Percentiles rank a stretch among this genome's conserved stretches.
Evolutionary conservation across 495 filamentous ascomycete species (phyloP).

Genomic region (Clavariopsis aquatica): DNA sequence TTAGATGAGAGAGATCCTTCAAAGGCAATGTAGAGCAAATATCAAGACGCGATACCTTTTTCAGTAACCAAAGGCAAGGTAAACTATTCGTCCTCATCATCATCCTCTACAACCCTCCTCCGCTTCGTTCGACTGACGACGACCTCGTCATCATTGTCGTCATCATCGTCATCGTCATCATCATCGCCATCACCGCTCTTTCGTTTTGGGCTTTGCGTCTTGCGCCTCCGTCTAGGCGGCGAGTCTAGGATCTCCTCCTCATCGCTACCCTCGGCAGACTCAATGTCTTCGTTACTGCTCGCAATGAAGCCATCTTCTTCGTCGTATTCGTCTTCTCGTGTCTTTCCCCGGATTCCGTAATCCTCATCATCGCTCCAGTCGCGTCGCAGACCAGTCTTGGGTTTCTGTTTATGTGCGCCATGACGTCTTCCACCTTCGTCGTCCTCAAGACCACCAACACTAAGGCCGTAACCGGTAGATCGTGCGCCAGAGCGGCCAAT

Average conservation of each 20-base stretch:
- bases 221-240: constrained; percentile 32
- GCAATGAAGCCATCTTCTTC: constrained; percentile 59
- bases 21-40: not conserved
- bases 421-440: constrained; percentile 62
- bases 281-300: constrained; percentile 53
- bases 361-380: constrained; percentile 53
- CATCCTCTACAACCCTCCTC: constrained; percentile 44
- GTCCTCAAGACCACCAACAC: constrained; percentile 73
- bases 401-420: constrained; percentile 33
- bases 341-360: constrained; percentile 60
- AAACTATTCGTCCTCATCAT: constrained; percentile 45
- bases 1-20: not conserved
- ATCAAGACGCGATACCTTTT: not conserved
- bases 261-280: constrained; percentile 59
- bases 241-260: constrained; percentile 46
- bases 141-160: constrained; percentile 32
- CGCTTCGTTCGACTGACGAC: constrained; percentile 35
- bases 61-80: not conserved
- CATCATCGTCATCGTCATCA: constrained; percentile 16
- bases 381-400: constrained; percentile 37
- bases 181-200: constrained; percentile 28
- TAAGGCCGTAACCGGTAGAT: constrained; percentile 56
- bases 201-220: constrained; percentile 41
- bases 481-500: constrained; percentile 46
- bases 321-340: constrained; percentile 73